Percentiles rank a stretch among this genome's conserved stretches.
These are phyloP conservation scores for Colletotrichum melonis DNA, from an alignment of 2,329 filamentous ascomycete genomes.

Conservation along the genomic window DNA sequence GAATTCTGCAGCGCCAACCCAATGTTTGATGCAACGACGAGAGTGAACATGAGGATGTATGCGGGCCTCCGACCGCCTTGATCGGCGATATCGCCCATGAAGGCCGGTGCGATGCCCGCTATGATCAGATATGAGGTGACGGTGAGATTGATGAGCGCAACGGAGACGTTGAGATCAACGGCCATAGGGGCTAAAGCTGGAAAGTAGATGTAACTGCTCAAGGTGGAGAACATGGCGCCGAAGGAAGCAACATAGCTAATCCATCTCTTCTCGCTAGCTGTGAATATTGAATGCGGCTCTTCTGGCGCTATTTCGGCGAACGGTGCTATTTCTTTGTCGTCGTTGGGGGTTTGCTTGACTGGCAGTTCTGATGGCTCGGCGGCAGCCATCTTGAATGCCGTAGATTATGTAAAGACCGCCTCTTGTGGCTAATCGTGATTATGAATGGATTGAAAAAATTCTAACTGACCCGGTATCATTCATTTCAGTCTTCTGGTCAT, in stretches of 20 bases:
- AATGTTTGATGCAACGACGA: constrained; percentile 58
- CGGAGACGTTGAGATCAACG: constrained; percentile 51
- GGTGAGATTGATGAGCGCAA: constrained; percentile 53
- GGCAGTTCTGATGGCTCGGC: too few relatives aligned
- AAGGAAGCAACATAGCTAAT: not conserved
- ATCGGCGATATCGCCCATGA: constrained; percentile 63
- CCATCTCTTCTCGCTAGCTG: not conserved
- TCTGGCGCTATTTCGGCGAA: not conserved
- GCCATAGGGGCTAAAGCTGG: constrained; percentile 58
- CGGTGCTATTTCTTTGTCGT: too few relatives aligned
- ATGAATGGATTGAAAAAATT: too few relatives aligned
- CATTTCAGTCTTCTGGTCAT: too few relatives aligned
- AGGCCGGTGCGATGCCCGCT: constrained; percentile 63
- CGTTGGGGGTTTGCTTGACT: too few relatives aligned
- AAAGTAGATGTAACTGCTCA: constrained; percentile 59
- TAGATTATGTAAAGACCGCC: too few relatives aligned
- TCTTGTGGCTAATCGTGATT: too few relatives aligned
- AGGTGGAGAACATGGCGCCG: constrained; percentile 47
- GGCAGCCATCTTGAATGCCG: too few relatives aligned
- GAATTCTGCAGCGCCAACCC: constrained; percentile 57
- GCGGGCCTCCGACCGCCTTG: constrained; percentile 56
- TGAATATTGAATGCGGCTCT: not conserved
- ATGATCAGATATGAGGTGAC: constrained; percentile 58
- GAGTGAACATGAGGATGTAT: constrained; percentile 57
- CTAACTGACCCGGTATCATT: too few relatives aligned